Evolutionary conservation across 257 asterid species (phyloP).

Genomic region (Striga asiatica): DNA sequence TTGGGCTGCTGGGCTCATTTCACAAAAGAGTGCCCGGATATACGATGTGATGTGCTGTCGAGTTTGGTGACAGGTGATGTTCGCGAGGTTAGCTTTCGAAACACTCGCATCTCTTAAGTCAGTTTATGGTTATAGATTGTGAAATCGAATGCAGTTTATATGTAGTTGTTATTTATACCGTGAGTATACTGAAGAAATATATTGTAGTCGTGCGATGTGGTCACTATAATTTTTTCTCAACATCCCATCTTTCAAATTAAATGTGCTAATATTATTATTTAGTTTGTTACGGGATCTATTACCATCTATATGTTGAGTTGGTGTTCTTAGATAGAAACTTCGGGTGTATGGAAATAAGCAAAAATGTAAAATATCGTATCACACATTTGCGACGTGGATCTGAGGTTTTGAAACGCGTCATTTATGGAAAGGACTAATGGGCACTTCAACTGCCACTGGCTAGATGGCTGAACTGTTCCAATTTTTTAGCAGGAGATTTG

Average conservation of each 20-base stretch:
- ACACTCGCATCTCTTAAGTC: too few species aligned
- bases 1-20: constrained; percentile 79
- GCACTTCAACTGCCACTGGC: too few species aligned
- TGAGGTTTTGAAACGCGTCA: too few species aligned
- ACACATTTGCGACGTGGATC: too few species aligned
- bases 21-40: constrained; percentile 45
- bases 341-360: too few species aligned
- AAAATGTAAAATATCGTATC: too few species aligned
- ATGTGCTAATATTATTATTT: neutral
- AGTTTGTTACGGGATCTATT: neutral
- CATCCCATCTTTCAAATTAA: neutral
- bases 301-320: neutral
- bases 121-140: constrained; percentile 1
- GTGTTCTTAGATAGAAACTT: neutral
- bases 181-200: too few species aligned
- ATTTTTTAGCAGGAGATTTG: too few species aligned
- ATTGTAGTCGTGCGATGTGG: too few species aligned
- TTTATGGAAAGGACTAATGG: too few species aligned
- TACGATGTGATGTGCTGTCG: constrained; percentile 56
- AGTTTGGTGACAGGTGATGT: constrained; percentile 43
- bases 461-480: too few species aligned
- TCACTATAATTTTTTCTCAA: too few species aligned
- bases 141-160: neutral
- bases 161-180: neutral
- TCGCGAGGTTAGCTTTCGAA: constrained; percentile 36